Evolutionary conservation across 2,329 filamentous ascomycete genomes (phyloP).

Genomic region (Trichoderma lentiforme): DNA sequence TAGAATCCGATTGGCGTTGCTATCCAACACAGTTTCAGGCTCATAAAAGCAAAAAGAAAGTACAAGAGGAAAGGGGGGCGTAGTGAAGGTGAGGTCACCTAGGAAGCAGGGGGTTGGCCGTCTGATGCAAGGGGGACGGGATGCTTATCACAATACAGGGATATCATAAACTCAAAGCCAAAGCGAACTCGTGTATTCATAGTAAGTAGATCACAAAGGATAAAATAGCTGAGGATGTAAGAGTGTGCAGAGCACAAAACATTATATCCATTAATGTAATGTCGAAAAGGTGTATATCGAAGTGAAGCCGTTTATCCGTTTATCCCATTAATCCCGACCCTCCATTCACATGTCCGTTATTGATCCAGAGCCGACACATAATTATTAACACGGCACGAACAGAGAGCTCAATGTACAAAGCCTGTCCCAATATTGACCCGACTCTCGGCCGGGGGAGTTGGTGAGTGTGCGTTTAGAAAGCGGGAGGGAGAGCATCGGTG

Average conservation of each 20-base stretch:
- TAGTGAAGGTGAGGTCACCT: background rate
- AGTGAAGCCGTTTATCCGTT: background rate
- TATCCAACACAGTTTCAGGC: background rate
- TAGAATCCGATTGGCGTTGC: background rate
- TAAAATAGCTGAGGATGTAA: background rate
- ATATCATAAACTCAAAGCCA: background rate
- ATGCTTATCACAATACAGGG: background rate
- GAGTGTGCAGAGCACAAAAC: constrained; percentile 5
- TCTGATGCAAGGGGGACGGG: background rate
- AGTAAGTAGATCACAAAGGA: too few relatives aligned
- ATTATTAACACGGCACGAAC: constrained; percentile 2
- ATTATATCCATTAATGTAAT: constrained; percentile 11
- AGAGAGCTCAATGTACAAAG: constrained; percentile 3
- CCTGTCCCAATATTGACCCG: background rate
- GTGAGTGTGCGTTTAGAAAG: background rate
- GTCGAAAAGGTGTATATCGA: constrained; percentile 7
- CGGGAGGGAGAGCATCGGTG: background rate
- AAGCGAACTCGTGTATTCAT: too few relatives aligned
- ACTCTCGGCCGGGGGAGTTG: background rate
- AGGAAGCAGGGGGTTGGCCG: background rate
- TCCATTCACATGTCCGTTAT: background rate
- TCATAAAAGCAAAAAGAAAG: background rate
- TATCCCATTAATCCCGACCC: background rate
- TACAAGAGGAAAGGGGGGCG: background rate
- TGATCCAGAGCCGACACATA: background rate